Conservation (phyloP, 2,329 filamentous ascomycete genomes). For the Ophioceras dolichostomum region DNA sequence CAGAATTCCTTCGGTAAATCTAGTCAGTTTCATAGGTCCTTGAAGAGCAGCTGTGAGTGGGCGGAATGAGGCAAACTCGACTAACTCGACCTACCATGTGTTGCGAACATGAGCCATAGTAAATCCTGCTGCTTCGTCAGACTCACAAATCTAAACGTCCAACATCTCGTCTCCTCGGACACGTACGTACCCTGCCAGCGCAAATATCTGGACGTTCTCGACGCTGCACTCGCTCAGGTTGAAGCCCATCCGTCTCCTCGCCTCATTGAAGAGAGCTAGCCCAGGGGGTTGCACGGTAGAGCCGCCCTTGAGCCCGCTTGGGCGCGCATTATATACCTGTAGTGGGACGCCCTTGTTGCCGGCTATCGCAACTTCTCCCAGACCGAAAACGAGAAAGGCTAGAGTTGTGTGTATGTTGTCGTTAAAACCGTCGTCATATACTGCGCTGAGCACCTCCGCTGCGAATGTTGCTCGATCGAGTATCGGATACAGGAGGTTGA, state of each 20-base stretch:
- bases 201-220: constrained; percentile 46
- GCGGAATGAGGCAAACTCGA: too few species aligned
- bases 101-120: constrained; percentile 38
- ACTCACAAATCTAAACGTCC: too few species aligned
- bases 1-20: constrained; percentile 38
- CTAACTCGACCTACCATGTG: constrained; percentile 28
- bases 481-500: constrained; percentile 46
- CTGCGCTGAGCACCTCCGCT: constrained; percentile 28
- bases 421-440: constrained; percentile 35
- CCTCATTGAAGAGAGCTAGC: constrained; percentile 48
- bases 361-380: constrained; percentile 45
- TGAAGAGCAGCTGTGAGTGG: too few species aligned
- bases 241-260: constrained; percentile 46
- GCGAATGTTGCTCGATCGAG: constrained; percentile 44
- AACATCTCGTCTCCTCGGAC: too few species aligned
- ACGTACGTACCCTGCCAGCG: constrained; percentile 37
- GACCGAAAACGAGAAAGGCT: constrained; percentile 42
- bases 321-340: constrained; percentile 25
- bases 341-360: constrained; percentile 33
- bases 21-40: not conserved
- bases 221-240: constrained; percentile 39
- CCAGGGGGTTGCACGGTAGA: constrained; percentile 38
- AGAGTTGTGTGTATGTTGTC: constrained; percentile 37
- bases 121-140: constrained; percentile 24
- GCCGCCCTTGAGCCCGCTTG: constrained; percentile 41